phyloP scores from a whole-genome alignment of 257 asterid genomes.

The Leptodermis oblonga region DNA sequence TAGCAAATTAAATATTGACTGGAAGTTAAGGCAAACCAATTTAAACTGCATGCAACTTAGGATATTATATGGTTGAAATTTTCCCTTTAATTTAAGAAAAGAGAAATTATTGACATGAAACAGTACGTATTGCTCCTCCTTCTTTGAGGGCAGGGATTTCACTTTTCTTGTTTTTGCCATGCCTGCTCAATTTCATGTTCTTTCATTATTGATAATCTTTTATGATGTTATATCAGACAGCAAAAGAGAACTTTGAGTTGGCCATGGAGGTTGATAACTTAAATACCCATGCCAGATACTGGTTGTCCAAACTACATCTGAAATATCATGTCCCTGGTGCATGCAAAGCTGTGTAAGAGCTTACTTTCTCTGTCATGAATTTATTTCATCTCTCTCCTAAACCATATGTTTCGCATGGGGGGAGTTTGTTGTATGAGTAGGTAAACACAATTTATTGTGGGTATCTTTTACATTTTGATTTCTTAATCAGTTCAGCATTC shows the following conservation, averaged over 20 bases:
- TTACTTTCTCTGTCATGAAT: not conserved
- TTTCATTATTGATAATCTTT: slow-evolving; percentile 15
- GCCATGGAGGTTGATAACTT: slow-evolving; percentile 91
- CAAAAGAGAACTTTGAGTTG: slow-evolving; percentile 86
- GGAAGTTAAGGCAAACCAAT: not conserved
- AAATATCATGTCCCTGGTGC: slow-evolving; percentile 94
- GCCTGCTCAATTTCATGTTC: not conserved
- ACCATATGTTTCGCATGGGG: not conserved
- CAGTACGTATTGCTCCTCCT: not conserved
- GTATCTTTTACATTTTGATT: not conserved
- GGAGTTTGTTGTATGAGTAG: not conserved
- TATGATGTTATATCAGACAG: slow-evolving; percentile 46
- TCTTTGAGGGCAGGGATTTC: not conserved
- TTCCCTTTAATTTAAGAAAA: not conserved
- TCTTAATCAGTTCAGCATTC: not conserved
- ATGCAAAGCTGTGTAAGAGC: slow-evolving; percentile 69
- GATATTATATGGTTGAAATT: not conserved
- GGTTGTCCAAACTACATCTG: slow-evolving; percentile 83
- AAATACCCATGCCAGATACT: slow-evolving; percentile 87
- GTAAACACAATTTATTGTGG: not conserved
- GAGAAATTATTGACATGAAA: not conserved
- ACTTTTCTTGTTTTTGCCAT: not conserved
- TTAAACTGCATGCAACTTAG: not conserved
- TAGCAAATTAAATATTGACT: not conserved
- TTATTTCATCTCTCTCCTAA: not conserved